Evolutionary conservation across 371 early-diverging fungal genomes (phyloP).

Genomic region (Syncephalastrum contaminatum): DNA sequence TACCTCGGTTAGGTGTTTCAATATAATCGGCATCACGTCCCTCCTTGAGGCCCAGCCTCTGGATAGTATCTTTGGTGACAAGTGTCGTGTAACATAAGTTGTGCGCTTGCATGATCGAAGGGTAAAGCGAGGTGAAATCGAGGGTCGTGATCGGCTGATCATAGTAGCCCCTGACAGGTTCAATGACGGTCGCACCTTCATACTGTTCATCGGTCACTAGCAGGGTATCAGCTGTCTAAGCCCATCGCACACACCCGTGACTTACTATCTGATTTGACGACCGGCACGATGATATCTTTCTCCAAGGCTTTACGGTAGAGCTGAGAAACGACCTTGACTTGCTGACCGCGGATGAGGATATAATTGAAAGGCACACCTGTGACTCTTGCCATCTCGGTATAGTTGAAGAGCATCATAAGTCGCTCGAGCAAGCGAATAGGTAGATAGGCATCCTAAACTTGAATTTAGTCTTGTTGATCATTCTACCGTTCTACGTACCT

Average conservation of each 20-base stretch:
- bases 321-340: constrained; percentile 98
- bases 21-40: constrained; percentile 83
- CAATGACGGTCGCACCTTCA: constrained; percentile 99
- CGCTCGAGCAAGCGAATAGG: constrained; percentile 97
- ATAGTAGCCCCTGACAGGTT: constrained; percentile 97
- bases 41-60: constrained; percentile 53
- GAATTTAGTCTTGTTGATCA: not conserved
- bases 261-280: constrained; percentile 73
- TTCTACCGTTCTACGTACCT: constrained; percentile 35
- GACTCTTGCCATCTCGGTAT: constrained; percentile 99
- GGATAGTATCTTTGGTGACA: constrained; percentile 58
- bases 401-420: constrained; percentile 97
- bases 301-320: constrained; percentile 90
- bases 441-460: constrained; percentile 88
- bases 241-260: not conserved
- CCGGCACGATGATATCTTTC: constrained; percentile 92
- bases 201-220: constrained; percentile 84
- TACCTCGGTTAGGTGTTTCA: constrained; percentile 85
- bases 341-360: constrained; percentile 94
- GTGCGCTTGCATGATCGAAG: constrained; percentile 99
- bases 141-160: constrained; percentile 97
- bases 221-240: not conserved
- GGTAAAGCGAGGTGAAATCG: constrained; percentile 99
- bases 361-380: constrained; percentile 98
- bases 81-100: constrained; percentile 99